These are phyloP conservation scores for Spraguea lophii DNA, from an alignment of 371 early-diverging fungal species.

Conservation along the genomic window DNA sequence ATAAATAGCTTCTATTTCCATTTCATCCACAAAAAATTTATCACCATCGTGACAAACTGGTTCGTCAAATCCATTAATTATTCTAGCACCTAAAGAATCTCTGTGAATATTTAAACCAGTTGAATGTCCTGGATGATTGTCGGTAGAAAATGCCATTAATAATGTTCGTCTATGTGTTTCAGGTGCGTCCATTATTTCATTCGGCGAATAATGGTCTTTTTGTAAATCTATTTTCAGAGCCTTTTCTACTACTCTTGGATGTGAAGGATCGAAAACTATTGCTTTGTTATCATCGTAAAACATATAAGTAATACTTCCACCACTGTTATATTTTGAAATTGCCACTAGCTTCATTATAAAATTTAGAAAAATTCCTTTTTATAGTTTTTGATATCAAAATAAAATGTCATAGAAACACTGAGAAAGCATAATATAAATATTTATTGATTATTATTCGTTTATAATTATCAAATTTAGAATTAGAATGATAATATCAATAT, in stretches of 20 bases:
- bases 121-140: slow-evolving; percentile 40
- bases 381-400: no score
- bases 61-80: slow-evolving; percentile 10
- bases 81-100: slow-evolving; percentile 11
- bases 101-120: slow-evolving; percentile 23
- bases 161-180: slow-evolving; percentile 3
- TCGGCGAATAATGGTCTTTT: slow-evolving; percentile 2
- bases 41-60: slow-evolving; percentile 5
- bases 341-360: no score
- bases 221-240: slow-evolving; percentile 2
- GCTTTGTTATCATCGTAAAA: slow-evolving; percentile 13
- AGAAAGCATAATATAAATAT: no score
- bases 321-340: no score
- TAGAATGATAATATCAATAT: no score
- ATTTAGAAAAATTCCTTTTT: no score
- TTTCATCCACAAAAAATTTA: neutral
- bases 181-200: neutral
- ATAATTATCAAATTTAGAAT: no score
- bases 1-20: slow-evolving; percentile 19
- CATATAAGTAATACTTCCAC: no score
- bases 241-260: slow-evolving; percentile 6
- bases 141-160: slow-evolving; percentile 32
- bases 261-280: slow-evolving; percentile 17
- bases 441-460: no score
- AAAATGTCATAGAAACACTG: no score